A percentile compares a stretch with the other conserved stretches of the same genome.
phyloP scores from a whole-genome alignment of 192 early-diverging fungal species.

The Dissophora globulifera region DNA sequence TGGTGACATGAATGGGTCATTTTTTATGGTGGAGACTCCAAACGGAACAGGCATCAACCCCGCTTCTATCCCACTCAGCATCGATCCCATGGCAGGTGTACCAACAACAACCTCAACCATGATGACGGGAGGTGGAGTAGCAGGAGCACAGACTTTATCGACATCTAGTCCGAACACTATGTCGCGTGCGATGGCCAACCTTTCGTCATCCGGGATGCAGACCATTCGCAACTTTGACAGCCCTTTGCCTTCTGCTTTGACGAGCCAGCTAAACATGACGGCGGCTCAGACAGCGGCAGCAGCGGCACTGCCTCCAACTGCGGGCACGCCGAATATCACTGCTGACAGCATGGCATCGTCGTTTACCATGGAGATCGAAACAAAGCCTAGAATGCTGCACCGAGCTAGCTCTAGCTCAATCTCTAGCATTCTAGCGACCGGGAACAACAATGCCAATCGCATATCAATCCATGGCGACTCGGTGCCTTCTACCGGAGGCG shows the following conservation, averaged over 20 bases:
- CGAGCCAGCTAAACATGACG: constrained; percentile 15
- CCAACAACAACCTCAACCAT: background rate
- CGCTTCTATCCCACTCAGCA: background rate
- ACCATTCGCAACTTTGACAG: constrained; percentile 4
- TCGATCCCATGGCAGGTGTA: background rate
- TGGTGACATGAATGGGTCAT: constrained; percentile 32
- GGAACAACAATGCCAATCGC: constrained; percentile 3
- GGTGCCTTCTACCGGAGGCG: background rate
- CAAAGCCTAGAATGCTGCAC: constrained; percentile 31
- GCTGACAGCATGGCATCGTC: constrained; percentile 8
- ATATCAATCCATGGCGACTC: constrained; percentile 35
- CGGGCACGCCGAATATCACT: background rate
- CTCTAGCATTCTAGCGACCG: constrained; percentile 1
- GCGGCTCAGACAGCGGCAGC: constrained; percentile 1
- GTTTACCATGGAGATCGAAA: constrained; percentile 10
- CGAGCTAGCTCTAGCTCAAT: constrained; percentile 37
- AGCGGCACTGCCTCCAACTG: constrained; percentile 5
- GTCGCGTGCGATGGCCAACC: background rate
- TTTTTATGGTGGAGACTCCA: constrained; percentile 29
- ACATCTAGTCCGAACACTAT: background rate
- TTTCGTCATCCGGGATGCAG: background rate
- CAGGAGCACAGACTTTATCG: background rate
- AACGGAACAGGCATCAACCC: background rate
- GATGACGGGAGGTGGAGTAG: background rate
- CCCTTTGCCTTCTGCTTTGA: constrained; percentile 6